phyloP scores from a whole-genome alignment of 163 green algal species.

The Chlorella variabilis region DNA sequence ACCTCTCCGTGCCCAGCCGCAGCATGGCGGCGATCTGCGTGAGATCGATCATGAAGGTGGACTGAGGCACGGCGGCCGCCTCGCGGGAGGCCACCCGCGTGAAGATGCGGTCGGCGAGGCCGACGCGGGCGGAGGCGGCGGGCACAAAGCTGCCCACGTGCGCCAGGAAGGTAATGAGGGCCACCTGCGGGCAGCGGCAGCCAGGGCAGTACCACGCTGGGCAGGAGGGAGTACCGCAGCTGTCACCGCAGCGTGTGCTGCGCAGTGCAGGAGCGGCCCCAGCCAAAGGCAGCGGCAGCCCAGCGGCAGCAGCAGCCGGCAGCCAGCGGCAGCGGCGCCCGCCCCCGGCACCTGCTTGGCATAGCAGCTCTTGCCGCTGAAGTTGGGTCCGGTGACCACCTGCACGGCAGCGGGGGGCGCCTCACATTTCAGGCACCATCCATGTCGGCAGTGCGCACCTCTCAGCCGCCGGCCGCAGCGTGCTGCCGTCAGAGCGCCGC shows the following conservation, averaged over 20 bases:
- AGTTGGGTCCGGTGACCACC: slow-evolving; percentile 91
- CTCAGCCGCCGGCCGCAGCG: too few species aligned
- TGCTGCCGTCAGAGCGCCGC: too few species aligned
- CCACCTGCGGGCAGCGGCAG: slow-evolving; percentile 73
- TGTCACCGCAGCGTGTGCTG: too few species aligned
- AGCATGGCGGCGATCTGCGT: slow-evolving; percentile 83
- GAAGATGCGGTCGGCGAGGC: slow-evolving; percentile 92
- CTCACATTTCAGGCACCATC: too few species aligned
- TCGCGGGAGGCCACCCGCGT: slow-evolving; percentile 72
- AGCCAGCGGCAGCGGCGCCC: too few species aligned
- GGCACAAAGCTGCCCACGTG: slow-evolving; percentile 97
- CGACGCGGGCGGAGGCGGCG: slow-evolving; percentile 68
- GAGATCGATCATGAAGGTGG: slow-evolving; percentile 90
- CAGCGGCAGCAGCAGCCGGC: background rate
- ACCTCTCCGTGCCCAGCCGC: slow-evolving; percentile 66
- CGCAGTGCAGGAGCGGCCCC: too few species aligned
- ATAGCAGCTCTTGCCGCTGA: slow-evolving; percentile 92
- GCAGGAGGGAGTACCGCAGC: background rate
- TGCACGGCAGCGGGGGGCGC: slow-evolving; percentile 34
- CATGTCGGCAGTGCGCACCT: too few species aligned
- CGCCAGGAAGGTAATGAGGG: slow-evolving; percentile 90
- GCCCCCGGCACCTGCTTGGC: slow-evolving; percentile 66
- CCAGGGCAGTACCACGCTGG: background rate
- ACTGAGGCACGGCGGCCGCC: slow-evolving; percentile 51
- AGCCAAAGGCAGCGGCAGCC: too few species aligned